phyloP scores from a whole-genome alignment of 106 monocot genomes.

The Amphibolis antarctica region DNA sequence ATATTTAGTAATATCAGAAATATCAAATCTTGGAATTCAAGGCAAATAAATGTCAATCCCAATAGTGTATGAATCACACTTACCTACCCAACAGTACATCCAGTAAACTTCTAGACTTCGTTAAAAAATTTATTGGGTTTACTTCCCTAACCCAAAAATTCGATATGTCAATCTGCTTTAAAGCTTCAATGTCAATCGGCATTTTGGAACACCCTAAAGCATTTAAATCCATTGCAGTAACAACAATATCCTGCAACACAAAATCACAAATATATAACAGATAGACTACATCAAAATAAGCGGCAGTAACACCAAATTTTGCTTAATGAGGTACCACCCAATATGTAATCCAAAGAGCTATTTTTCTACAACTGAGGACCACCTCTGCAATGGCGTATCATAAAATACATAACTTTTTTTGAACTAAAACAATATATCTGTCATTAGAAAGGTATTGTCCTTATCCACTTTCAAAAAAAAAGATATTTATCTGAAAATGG shows the following conservation, averaged over 20 bases:
- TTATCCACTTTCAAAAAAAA: too few relatives aligned
- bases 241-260: slow-evolving; percentile 43
- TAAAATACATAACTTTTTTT: too few relatives aligned
- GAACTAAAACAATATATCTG: too few relatives aligned
- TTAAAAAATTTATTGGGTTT: slow-evolving; percentile 22
- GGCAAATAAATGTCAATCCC: neutral
- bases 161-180: slow-evolving; percentile 8
- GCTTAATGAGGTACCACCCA: neutral
- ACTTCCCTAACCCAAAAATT: slow-evolving; percentile 55
- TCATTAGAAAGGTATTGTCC: too few relatives aligned
- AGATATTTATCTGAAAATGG: too few relatives aligned
- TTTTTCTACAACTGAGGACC: too few relatives aligned
- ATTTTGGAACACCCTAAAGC: slow-evolving; percentile 11
- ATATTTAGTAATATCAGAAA: neutral
- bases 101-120: slow-evolving; percentile 40
- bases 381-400: too few relatives aligned
- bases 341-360: too few relatives aligned
- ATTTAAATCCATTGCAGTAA: slow-evolving; percentile 32
- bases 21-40: neutral
- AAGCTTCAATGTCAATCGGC: slow-evolving; percentile 8
- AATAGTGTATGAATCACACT: neutral
- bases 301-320: neutral
- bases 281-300: neutral
- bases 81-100: slow-evolving; percentile 22
- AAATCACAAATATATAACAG: neutral